Conservation (phyloP, 1,284 basidiomycete species). For the Ustilago hordei region DNA sequence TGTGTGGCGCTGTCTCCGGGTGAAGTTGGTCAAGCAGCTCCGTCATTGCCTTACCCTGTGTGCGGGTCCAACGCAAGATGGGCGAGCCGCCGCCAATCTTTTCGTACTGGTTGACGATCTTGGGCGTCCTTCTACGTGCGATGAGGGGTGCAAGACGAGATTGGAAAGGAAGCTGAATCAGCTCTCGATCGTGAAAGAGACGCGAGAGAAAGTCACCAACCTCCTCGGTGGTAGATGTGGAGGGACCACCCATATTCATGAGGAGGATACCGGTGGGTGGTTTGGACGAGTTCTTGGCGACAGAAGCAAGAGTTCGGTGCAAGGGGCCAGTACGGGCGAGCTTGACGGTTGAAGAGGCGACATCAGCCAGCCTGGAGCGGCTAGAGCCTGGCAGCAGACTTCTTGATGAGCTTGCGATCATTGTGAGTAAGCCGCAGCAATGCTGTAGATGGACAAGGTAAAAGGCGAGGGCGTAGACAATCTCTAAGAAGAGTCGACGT, state of each 20-base stretch:
- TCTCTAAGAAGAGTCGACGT: background rate
- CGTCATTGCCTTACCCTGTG: constrained; percentile 91
- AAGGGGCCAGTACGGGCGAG: constrained; percentile 17
- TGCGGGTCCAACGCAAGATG: constrained; percentile 89
- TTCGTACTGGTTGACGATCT: constrained; percentile 92
- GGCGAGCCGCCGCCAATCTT: constrained; percentile 97
- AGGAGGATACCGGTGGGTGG: constrained; percentile 83
- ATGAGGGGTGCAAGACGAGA: constrained; percentile 86
- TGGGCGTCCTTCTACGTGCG: constrained; percentile 88
- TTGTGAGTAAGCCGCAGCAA: background rate
- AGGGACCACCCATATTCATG: constrained; percentile 98
- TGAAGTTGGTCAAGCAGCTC: constrained; percentile 90
- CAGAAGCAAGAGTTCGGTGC: constrained; percentile 34
- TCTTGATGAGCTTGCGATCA: constrained; percentile 36
- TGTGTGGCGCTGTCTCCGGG: constrained; percentile 93
- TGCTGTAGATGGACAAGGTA: background rate
- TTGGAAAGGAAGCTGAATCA: constrained; percentile 93
- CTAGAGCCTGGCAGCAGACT: constrained; percentile 23
- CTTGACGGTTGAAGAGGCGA: constrained; percentile 6
- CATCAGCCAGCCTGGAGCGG: constrained; percentile 18
- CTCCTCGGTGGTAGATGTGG: constrained; percentile 74
- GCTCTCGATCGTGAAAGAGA: constrained; percentile 92
- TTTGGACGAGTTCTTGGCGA: constrained; percentile 24
- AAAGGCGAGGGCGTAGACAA: background rate
- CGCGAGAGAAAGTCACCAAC: constrained; percentile 82